Base-by-base conservation (phyloP, 371 early-diverging fungal species). In the Actinomortierella ambigua region DNA sequence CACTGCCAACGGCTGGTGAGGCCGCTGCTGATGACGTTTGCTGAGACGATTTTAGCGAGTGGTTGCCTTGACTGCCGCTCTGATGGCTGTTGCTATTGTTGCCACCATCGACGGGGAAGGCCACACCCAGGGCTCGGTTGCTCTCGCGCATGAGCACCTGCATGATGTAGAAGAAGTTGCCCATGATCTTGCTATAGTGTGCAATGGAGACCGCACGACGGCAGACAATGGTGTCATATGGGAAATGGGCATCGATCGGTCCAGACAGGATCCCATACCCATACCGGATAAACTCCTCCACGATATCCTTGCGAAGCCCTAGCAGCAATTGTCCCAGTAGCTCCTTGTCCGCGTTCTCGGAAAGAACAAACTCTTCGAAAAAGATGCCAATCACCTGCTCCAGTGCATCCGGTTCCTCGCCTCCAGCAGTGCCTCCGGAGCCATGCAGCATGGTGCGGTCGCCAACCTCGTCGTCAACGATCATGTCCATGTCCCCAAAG, bases 381-480 rank as follows among this genome's bases (percentile, higher is more conserved):
- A 83, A 83, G 50, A 82, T 82, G 9, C 76, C 75, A 0, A 86
- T 85, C 77, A 86, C 78, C 18, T 73, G 69, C 18, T 81, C 81
- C 20, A 86, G 63, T 3, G 57, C 46, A 26, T 73, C 73, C 4
- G 34, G 34, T 11, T 34, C 34, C 11, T 34, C 34, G 34, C 34
- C 34, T n/a, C n/a, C 34, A 11, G 34, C 34, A 34, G 34, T 34
- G 11, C 34, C 34, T 6, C 34, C 34, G 11, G 34, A 34, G 34
- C 34, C 11, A 34, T 34, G 7, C 34, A 34, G 34, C 34, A 53
- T 23, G 43, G 26, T 6, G 61, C 52, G 50, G 53, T 57, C 34
- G 43, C 57, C 65, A 0, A 63, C 62, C 13, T 59, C 52, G 27
- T 69, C 71, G 28, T 69, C 79, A 9, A 70, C 73, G 6, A 77